Conservation (phyloP, 2,329 filamentous ascomycete species). For the Monilinia fructicola region DNA sequence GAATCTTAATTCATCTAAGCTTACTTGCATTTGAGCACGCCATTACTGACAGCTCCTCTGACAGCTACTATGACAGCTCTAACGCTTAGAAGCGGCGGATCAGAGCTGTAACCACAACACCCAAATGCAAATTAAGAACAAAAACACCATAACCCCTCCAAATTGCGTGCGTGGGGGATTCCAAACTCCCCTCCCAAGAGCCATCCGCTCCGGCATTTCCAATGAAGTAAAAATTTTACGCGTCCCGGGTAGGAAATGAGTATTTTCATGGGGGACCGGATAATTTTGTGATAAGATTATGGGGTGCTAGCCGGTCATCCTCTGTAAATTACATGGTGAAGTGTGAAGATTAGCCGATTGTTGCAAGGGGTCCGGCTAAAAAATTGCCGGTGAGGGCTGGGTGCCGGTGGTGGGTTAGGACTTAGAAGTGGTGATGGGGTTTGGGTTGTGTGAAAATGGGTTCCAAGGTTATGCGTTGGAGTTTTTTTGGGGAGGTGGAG, state of each 20-base stretch:
- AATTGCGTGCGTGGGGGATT: constrained; percentile 18
- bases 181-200: not conserved
- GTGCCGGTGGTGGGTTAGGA: not conserved
- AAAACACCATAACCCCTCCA: constrained; percentile 20
- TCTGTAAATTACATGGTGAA: not conserved
- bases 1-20: not conserved
- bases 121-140: not conserved
- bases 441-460: not conserved
- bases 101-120: not conserved
- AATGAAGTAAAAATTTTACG: not conserved
- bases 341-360: not conserved
- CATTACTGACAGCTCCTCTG: not conserved
- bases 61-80: not conserved
- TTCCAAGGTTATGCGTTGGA: too few relatives aligned
- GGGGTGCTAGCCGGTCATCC: not conserved
- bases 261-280: not conserved
- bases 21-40: not conserved
- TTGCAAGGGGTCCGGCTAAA: not conserved
- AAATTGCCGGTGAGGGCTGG: too few relatives aligned
- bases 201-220: constrained; percentile 10
- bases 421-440: not conserved
- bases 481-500: too few relatives aligned
- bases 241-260: constrained; percentile 7
- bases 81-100: too few relatives aligned
- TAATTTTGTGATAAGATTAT: not conserved